Evolutionary conservation across 208 protist species (phyloP).

Genomic region (Leptomonas seymouri): DNA sequence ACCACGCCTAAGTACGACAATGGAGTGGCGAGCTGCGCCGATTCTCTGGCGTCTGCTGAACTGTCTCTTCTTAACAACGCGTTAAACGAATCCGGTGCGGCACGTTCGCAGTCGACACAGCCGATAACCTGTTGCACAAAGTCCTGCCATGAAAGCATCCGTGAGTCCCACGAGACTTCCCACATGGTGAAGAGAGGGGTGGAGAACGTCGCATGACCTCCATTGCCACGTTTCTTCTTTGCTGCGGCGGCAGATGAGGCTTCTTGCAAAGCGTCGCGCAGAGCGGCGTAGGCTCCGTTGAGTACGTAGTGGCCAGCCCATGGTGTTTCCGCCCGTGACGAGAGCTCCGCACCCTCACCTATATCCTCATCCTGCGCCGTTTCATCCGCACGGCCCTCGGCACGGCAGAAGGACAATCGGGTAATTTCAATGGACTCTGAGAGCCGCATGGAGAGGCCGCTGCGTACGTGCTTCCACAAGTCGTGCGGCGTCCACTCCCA

Average conservation of each 20-base stretch:
- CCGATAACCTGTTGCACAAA: constrained; percentile 65
- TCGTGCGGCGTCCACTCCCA: constrained; percentile 20
- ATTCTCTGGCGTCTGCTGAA: not conserved
- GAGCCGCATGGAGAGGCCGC: constrained; percentile 29
- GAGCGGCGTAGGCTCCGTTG: constrained; percentile 27
- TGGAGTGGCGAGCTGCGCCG: constrained; percentile 4
- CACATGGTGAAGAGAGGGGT: constrained; percentile 16
- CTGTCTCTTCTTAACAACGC: not conserved
- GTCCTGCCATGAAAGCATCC: constrained; percentile 48
- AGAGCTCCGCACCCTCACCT: not conserved
- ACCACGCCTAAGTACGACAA: constrained; percentile 22
- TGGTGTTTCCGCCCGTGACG: not conserved
- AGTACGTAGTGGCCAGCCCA: constrained; percentile 32
- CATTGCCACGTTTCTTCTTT: not conserved
- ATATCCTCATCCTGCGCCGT: not conserved
- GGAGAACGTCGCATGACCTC: not conserved
- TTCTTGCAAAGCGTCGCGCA: constrained; percentile 10
- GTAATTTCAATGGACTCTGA: constrained; percentile 25
- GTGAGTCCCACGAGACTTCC: constrained; percentile 49
- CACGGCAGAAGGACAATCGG: not conserved
- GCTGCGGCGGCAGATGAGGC: not conserved
- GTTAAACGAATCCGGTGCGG: constrained; percentile 46
- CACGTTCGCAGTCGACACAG: constrained; percentile 41
- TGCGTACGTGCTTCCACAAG: constrained; percentile 18
- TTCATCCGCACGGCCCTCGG: not conserved